Base-by-base conservation (phyloP, 1,284 basidiomycete species). In the Gomphus bonarii region DNA sequence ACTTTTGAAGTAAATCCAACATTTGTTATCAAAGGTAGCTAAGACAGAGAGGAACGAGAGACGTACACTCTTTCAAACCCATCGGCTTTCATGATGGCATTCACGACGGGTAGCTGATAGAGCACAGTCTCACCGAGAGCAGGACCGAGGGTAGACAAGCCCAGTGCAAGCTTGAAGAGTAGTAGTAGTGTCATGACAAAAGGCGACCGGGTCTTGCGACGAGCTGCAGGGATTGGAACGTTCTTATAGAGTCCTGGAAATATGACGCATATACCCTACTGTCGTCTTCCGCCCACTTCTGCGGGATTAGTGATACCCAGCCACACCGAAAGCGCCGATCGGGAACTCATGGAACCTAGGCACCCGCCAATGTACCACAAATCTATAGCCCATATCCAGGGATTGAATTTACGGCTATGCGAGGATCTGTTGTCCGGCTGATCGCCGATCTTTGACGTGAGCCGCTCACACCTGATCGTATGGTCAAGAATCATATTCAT, bases 21-120 rank as follows among this genome's bases (percentile, higher is more conserved):
- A 18, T 14, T 9, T 30, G 6, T 6, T 48, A 10, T 31, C 2
- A 33, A 16, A 18, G 42, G 31, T 14, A 46, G 6, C 16, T 58
- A 18, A 8, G 18, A 44, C 22, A 47, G 28, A n/a, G 46, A 64
- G 60, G 36, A 25, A 22, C 50, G 3, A 20, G 25, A 14, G 42
- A 64, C 61, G 36, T 50, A 72, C 70, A 62, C 63, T 53, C 72
- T 61, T 25, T 58, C 10, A 42, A 66, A 68, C 8, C 70, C 70
- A 57, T 72, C 70, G 1, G 65, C 63, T 22, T 62, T 52, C 16
- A 62, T 56, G 11, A 55, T 12, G 0, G 49, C 54, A 52, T 65
- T 64, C 4, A 57, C 50, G 22, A 65, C 25, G 31, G 40, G 46
- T 36, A 65, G 47, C 14, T 61, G 50, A 14, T 53, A 40, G 9